phyloP scores from a whole-genome alignment of 345 rosid species.

The Bruguiera sexangula region DNA sequence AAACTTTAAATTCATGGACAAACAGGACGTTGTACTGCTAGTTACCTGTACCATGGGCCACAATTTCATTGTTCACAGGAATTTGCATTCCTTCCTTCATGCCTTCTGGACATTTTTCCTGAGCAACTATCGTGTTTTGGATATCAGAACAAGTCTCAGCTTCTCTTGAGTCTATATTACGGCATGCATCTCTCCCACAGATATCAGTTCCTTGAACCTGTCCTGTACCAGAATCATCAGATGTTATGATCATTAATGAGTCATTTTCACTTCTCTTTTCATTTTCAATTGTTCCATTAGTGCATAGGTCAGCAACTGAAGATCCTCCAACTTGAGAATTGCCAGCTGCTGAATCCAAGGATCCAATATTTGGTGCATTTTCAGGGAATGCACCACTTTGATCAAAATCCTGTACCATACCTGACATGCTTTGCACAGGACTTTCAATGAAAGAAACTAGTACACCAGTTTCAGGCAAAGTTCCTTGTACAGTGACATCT shows the following conservation, averaged over 20 bases:
- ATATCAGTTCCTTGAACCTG: constrained; percentile 14
- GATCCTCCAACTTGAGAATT: constrained; percentile 13
- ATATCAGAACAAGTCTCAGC: constrained; percentile 11
- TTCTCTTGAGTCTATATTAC: not conserved
- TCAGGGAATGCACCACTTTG: constrained; percentile 21
- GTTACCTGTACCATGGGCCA: constrained; percentile 38
- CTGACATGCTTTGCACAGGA: constrained; percentile 12
- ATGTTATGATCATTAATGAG: constrained; percentile 20
- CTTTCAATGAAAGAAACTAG: constrained; percentile 13
- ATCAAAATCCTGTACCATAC: constrained; percentile 18
- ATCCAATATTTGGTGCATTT: constrained; percentile 22
- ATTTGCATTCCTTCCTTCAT: constrained; percentile 13
- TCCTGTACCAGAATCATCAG: constrained; percentile 1
- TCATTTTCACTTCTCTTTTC: constrained; percentile 15
- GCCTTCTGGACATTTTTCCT: constrained; percentile 1
- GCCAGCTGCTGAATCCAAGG: constrained; percentile 6
- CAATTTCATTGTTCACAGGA: constrained; percentile 22
- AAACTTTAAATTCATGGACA: not conserved
- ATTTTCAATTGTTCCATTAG: constrained; percentile 14
- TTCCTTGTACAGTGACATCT: constrained; percentile 10
- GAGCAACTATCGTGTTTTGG: not conserved
- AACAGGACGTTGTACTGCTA: not conserved
- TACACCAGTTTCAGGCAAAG: constrained; percentile 12
- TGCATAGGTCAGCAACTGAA: constrained; percentile 10
- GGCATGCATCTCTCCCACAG: constrained; percentile 1